Percentiles rank a stretch among this genome's conserved stretches.
Conservation (phyloP, 441 rosid genomes). For the Jatropha podagrica region DNA sequence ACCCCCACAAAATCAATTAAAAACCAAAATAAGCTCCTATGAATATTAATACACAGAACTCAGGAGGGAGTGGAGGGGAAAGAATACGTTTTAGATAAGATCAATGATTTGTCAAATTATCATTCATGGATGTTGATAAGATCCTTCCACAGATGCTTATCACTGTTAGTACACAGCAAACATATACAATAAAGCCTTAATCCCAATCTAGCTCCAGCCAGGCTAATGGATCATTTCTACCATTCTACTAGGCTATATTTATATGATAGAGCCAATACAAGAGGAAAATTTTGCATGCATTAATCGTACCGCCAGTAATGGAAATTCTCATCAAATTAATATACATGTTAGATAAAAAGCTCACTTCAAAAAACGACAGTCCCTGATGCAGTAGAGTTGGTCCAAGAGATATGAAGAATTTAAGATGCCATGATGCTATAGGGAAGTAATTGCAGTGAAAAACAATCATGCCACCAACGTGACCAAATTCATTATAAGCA, state of each 20-base stretch:
- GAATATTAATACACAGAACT: not conserved
- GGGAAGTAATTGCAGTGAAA: not conserved
- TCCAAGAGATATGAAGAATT: not conserved
- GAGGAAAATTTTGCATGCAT: not conserved
- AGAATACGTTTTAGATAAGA: not conserved
- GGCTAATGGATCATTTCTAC: not conserved
- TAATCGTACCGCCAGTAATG: not conserved
- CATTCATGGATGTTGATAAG: no score
- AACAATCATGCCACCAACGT: not conserved
- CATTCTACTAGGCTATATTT: not conserved
- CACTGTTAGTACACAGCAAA: no score
- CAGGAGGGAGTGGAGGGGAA: not conserved
- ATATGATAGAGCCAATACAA: constrained; percentile 1
- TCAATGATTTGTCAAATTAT: no score
- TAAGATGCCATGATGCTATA: not conserved
- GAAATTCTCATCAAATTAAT: not conserved
- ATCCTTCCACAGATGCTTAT: not conserved
- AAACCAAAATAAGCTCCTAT: not conserved
- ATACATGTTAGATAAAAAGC: not conserved
- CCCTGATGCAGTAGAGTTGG: not conserved
- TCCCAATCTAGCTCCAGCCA: not conserved
- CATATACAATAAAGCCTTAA: not conserved
- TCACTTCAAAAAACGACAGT: not conserved
- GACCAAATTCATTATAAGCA: not conserved
- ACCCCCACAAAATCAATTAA: not conserved